Percentiles rank a stretch among this genome's conserved stretches.
Conservation (phyloP, 2,329 filamentous ascomycete species). For the Metarhizium rileyi region DNA sequence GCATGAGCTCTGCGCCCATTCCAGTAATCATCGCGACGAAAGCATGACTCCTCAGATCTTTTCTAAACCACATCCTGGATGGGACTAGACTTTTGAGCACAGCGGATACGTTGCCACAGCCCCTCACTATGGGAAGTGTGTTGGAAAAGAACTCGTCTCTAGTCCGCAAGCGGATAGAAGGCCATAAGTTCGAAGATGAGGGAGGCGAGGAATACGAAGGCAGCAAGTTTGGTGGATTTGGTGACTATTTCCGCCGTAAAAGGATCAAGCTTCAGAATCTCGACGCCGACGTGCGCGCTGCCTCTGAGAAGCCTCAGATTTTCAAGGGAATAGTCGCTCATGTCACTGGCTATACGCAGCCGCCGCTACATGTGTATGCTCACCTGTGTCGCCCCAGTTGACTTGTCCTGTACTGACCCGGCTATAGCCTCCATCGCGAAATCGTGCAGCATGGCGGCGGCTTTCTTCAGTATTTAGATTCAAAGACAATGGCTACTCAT, state of each 20-base stretch:
- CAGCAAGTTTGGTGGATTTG: constrained; percentile 80
- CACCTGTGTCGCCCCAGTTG: not conserved
- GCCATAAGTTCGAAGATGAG: constrained; percentile 68
- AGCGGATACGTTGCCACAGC: not conserved
- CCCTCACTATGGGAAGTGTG: constrained; percentile 45
- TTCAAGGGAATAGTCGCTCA: constrained; percentile 88
- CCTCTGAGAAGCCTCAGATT: constrained; percentile 64
- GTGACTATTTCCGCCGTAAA: constrained; percentile 89
- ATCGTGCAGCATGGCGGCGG: constrained; percentile 91
- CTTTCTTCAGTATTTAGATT: constrained; percentile 89
- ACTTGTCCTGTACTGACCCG: constrained; percentile 9
- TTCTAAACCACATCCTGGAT: not conserved
- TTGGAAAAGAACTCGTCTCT: constrained; percentile 54
- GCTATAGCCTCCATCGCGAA: constrained; percentile 58
- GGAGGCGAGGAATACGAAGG: constrained; percentile 83
- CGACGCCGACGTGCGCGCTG: constrained; percentile 68
- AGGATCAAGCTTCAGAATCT: constrained; percentile 96
- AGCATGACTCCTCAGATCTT: constrained; percentile 1
- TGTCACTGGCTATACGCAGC: constrained; percentile 93
- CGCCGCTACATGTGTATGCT: constrained; percentile 65
- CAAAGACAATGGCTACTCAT: constrained; percentile 90
- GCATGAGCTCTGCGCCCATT: not conserved
- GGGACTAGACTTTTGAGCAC: not conserved
- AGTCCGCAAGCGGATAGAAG: constrained; percentile 51
- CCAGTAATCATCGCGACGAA: constrained; percentile 4